A percentile compares a stretch with the other conserved stretches of the same genome.
These are phyloP conservation scores for Euphorbia lathyris DNA, from an alignment of 345 rosid genomes.

Conservation along the genomic window DNA sequence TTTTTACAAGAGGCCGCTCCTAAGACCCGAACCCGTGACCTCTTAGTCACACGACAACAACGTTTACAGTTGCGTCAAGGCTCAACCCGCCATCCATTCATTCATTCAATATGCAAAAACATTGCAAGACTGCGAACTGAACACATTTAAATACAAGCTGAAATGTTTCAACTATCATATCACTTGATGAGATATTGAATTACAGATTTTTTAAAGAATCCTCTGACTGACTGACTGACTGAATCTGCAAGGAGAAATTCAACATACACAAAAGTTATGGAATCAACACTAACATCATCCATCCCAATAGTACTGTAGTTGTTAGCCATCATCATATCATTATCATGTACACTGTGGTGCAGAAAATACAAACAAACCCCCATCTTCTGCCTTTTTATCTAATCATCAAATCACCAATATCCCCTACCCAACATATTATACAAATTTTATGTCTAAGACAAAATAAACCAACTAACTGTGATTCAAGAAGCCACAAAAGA, in stretches of 20 bases:
- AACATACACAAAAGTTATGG: conserved; percentile 5
- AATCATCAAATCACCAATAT: conserved; percentile 21
- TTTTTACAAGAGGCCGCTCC: too few species aligned
- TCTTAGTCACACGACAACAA: too few species aligned
- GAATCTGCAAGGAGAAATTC: conserved; percentile 30
- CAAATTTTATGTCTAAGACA: conserved; percentile 31
- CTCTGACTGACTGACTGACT: conserved; percentile 26
- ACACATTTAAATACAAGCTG: too few species aligned
- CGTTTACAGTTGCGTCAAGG: too few species aligned
- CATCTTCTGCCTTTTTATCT: conserved; percentile 30
- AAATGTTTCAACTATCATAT: conserved; percentile 10
- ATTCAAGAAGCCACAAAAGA: conserved; percentile 20
- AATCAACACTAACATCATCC: conserved; percentile 8
- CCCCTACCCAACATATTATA: conserved; percentile 35
- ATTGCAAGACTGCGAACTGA: too few species aligned
- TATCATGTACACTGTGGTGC: conserved; percentile 37
- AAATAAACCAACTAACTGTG: conserved; percentile 12
- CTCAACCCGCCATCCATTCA: too few species aligned
- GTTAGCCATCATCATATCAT: conserved; percentile 30
- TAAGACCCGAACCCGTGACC: too few species aligned
- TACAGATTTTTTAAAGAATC: conserved; percentile 45
- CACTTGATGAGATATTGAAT: conserved; percentile 30
- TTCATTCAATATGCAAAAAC: too few species aligned
- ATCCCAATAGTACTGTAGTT: conserved; percentile 17
- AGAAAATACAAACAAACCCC: conserved; percentile 1